Conservation (phyloP, 176 grass and related monocot species). For the Luzula sylvatica region DNA sequence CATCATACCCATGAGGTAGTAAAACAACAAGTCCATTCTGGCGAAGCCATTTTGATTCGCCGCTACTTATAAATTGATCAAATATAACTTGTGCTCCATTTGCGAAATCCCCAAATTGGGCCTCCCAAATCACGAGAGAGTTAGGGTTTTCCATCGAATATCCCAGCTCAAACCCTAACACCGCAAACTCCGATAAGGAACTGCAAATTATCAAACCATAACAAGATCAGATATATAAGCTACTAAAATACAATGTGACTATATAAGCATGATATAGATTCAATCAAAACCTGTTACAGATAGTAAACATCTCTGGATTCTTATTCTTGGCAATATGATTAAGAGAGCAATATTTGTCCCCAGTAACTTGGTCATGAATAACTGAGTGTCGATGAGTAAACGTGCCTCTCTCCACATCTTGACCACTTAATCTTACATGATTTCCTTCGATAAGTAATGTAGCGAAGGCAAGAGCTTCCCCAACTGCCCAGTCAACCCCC, state of each 20-base stretch:
- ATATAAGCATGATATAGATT: neutral
- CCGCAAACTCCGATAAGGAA: slow-evolving; percentile 23
- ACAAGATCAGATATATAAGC: too few species aligned
- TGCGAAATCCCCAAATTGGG: slow-evolving; percentile 89
- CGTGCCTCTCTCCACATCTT: slow-evolving; percentile 94
- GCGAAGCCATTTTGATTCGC: slow-evolving; percentile 92
- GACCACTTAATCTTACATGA: slow-evolving; percentile 91
- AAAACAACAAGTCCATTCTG: slow-evolving; percentile 73
- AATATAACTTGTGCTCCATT: slow-evolving; percentile 97
- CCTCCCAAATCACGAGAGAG: slow-evolving; percentile 89
- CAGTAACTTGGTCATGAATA: slow-evolving; percentile 75
- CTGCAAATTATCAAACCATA: slow-evolving; percentile 4
- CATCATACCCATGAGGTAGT: slow-evolving; percentile 90
- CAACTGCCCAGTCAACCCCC: slow-evolving; percentile 92
- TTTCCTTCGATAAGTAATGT: slow-evolving; percentile 94
- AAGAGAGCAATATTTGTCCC: slow-evolving; percentile 49
- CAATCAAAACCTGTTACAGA: slow-evolving; percentile 76
- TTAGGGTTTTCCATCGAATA: slow-evolving; percentile 81
- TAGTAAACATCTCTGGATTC: slow-evolving; percentile 37
- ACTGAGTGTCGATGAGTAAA: slow-evolving; percentile 94
- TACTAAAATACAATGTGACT: too few species aligned
- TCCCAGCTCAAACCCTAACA: slow-evolving; percentile 28
- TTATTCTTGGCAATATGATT: slow-evolving; percentile 38
- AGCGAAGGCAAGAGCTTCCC: slow-evolving; percentile 84
- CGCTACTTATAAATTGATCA: slow-evolving; percentile 90